These are phyloP conservation scores for Paramarasmius palmivorus DNA, from an alignment of 1,284 basidiomycete species.

Conservation along the genomic window DNA sequence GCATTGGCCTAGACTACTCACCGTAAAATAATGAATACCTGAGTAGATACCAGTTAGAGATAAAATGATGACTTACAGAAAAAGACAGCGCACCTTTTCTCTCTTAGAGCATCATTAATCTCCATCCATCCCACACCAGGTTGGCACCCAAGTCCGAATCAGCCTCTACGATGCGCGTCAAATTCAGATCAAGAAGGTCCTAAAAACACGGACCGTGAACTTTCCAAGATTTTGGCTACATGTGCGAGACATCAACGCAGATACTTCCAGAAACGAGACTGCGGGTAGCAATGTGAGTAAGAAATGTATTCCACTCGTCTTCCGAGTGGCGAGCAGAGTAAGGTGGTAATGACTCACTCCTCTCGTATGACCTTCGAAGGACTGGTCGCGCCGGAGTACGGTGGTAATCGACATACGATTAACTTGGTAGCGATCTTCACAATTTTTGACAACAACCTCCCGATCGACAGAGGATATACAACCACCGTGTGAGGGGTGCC, in stretches of 20 bases:
- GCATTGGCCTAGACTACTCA: conserved; percentile 38
- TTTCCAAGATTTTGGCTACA: conserved; percentile 83
- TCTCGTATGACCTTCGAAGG: conserved; percentile 70
- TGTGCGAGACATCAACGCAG: conserved; percentile 81
- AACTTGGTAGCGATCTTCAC: conserved; percentile 66
- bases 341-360: conserved; percentile 30
- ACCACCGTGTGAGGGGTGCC: conserved; percentile 50
- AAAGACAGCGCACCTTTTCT: conserved; percentile 46
- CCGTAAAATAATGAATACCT: conserved; percentile 83
- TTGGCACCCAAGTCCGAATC: conserved; percentile 83
- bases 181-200: conserved; percentile 1
- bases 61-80: not conserved
- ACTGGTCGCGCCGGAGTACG: conserved; percentile 72
- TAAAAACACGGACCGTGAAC: conserved; percentile 57
- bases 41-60: not conserved
- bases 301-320: not conserved
- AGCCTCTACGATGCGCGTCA: conserved; percentile 45
- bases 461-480: conserved; percentile 56
- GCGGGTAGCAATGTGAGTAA: not conserved
- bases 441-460: conserved; percentile 68
- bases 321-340: conserved; percentile 2
- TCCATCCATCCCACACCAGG: conserved; percentile 88
- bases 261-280: not conserved
- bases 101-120: conserved; percentile 74
- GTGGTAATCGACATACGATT: conserved; percentile 71